These are phyloP conservation scores for Davidsoniella virescens DNA, from an alignment of 2,329 filamentous ascomycete genomes.

Conservation along the genomic window DNA sequence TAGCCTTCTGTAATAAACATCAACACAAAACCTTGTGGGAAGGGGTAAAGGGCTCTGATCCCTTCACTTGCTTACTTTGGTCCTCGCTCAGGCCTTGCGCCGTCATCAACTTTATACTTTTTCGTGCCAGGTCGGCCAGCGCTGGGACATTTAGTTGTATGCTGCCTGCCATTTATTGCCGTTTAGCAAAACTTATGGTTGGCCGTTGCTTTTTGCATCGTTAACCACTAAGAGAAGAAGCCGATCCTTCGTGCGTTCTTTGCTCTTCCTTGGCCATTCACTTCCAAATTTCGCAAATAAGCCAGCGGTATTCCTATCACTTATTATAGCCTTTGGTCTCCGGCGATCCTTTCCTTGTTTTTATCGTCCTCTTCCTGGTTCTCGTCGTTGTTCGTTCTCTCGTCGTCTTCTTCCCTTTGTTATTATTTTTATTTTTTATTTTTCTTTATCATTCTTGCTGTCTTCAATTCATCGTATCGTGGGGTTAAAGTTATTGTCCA, in stretches of 20 bases:
- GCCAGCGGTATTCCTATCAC: too few species aligned
- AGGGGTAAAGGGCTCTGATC: neutral
- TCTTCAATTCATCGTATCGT: neutral
- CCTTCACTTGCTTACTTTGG: neutral
- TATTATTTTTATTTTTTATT: neutral
- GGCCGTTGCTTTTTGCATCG: too few species aligned
- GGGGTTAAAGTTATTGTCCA: neutral
- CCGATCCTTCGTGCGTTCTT: conserved; percentile 2
- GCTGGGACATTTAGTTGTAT: too few species aligned
- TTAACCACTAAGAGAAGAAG: too few species aligned
- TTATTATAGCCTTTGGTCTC: neutral
- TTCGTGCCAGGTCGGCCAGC: neutral
- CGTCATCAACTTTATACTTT: neutral
- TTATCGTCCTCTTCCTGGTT: neutral
- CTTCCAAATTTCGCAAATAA: neutral
- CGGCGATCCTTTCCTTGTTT: neutral
- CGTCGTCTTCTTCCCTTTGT: neutral
- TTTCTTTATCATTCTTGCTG: neutral
- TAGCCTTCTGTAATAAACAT: neutral
- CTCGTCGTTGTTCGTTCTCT: neutral
- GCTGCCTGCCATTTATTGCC: too few species aligned
- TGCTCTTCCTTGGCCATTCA: neutral
- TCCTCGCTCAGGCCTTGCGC: neutral
- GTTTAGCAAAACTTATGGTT: too few species aligned
- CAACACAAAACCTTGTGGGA: neutral